phyloP scores from a whole-genome alignment of 352 stramenopile genomes.

The Phytophthora sojae region DNA sequence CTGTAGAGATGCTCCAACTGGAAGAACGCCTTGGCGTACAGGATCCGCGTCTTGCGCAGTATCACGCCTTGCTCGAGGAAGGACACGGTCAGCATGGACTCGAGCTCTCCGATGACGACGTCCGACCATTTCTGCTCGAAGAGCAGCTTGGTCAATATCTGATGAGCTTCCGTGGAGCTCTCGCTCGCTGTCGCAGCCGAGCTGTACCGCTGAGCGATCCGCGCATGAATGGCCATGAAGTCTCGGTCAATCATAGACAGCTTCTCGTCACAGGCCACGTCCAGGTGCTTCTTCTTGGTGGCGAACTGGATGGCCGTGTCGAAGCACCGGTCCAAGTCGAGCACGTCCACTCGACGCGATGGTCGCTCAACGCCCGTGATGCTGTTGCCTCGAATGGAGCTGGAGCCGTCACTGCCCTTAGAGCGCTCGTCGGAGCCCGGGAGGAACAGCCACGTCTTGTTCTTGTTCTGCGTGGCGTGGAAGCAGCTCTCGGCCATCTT shows the following conservation, averaged over 20 bases:
- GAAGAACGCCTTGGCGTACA: conserved; percentile 85
- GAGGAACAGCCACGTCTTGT: conserved; percentile 81
- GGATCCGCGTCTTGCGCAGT: conserved; percentile 79
- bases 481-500: conserved; percentile 75
- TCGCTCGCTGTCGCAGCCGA: conserved; percentile 3
- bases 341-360: conserved; percentile 66
- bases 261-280: conserved; percentile 54
- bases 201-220: conserved; percentile 46
- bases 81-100: conserved; percentile 87
- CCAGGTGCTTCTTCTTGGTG: conserved; percentile 55
- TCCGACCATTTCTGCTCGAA: conserved; percentile 94
- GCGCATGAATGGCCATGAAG: conserved; percentile 64
- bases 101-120: conserved; percentile 85
- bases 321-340: conserved; percentile 79
- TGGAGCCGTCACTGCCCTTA: conserved; percentile 53
- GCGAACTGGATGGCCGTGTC: conserved; percentile 73
- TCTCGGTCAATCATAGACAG: conserved; percentile 74
- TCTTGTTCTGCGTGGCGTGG: conserved; percentile 72
- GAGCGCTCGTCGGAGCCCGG: conserved; percentile 67
- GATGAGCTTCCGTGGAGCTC: conserved; percentile 23
- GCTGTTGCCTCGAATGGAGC: conserved; percentile 41
- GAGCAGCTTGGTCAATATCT: conserved; percentile 65
- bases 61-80: conserved; percentile 91
- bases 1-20: conserved; percentile 66
- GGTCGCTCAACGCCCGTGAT: conserved; percentile 70